These are phyloP conservation scores for Neofusicoccum ribis DNA, from an alignment of 2,329 filamentous ascomycete species.

Conservation along the genomic window DNA sequence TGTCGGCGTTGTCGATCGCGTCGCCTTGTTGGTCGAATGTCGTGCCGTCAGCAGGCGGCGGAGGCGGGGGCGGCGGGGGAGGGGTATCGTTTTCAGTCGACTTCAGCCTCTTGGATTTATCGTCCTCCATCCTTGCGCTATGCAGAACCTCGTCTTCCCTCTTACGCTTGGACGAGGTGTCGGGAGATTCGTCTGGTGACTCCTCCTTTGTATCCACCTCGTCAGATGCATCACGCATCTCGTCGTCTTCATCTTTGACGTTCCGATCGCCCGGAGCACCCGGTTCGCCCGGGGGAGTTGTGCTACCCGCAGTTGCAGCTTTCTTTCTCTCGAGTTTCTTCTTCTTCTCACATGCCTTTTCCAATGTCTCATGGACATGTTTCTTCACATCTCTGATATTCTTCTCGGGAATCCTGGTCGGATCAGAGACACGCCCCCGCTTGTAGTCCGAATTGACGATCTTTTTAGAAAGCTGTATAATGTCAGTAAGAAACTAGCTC, in stretches of 20 bases:
- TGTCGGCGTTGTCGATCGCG: constrained; percentile 20
- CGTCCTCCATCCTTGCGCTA: constrained; percentile 21
- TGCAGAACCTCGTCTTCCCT: constrained; percentile 31
- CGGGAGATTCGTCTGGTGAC: constrained; percentile 26
- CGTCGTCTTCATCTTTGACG: constrained; percentile 23
- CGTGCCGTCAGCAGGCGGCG: constrained; percentile 35
- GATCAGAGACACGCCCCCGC: constrained; percentile 80
- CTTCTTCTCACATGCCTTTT: constrained; percentile 80
- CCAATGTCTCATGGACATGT: constrained; percentile 81
- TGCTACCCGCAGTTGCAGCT: constrained; percentile 19
- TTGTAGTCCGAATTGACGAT: constrained; percentile 91
- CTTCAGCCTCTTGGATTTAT: constrained; percentile 34
- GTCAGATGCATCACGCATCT: constrained; percentile 26
- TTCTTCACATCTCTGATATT: constrained; percentile 80
- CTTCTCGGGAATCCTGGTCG: constrained; percentile 72
- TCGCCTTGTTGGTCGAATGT: constrained; percentile 26
- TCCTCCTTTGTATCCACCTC: constrained; percentile 21
- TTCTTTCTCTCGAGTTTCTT: constrained; percentile 60
- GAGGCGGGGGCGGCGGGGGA: constrained; percentile 43
- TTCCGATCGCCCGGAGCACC: background rate
- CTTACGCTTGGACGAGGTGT: constrained; percentile 37
- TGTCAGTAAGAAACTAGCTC: constrained; percentile 31
- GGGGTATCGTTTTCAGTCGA: constrained; percentile 33
- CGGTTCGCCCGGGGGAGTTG: constrained; percentile 14
- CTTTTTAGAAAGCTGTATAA: constrained; percentile 62